Percentiles rank a stretch among this genome's conserved stretches.
phyloP scores from a whole-genome alignment of 2,329 filamentous ascomycete species.

The Aspergillus transmontanensis region DNA sequence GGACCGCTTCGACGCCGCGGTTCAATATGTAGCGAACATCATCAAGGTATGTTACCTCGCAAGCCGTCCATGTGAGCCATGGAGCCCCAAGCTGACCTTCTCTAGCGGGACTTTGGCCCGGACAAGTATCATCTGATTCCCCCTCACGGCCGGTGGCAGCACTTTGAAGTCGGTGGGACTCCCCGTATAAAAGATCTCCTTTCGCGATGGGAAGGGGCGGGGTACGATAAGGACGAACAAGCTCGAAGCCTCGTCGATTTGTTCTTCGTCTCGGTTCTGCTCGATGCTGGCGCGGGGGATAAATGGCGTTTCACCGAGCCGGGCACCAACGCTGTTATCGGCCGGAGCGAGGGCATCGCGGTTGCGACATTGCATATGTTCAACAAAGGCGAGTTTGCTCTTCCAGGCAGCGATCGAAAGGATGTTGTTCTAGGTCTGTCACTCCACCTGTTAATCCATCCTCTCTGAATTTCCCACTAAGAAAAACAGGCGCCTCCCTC shows the following conservation, averaged over 20 bases:
- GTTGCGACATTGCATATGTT: slow-evolving; percentile 57
- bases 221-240: slow-evolving; percentile 49
- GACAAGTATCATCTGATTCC: slow-evolving; percentile 53
- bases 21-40: slow-evolving; percentile 47
- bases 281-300: slow-evolving; percentile 59
- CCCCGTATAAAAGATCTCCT: slow-evolving; percentile 52
- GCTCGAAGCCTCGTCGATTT: slow-evolving; percentile 61
- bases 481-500: slow-evolving; percentile 12
- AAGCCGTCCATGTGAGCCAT: not conserved
- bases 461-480: not conserved
- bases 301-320: slow-evolving; percentile 52
- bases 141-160: slow-evolving; percentile 63
- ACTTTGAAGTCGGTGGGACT: slow-evolving; percentile 61
- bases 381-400: slow-evolving; percentile 42
- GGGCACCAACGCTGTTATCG: slow-evolving; percentile 30
- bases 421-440: slow-evolving; percentile 14
- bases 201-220: slow-evolving; percentile 48
- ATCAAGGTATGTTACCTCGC: slow-evolving; percentile 42
- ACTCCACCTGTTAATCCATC: not conserved
- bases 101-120: slow-evolving; percentile 55
- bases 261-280: slow-evolving; percentile 62
- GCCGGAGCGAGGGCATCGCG: slow-evolving; percentile 55
- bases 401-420: not conserved
- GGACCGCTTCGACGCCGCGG: slow-evolving; percentile 41
- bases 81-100: not conserved